A percentile compares a stretch with the other conserved stretches of the same genome.
These are phyloP conservation scores for Vigna radiata DNA, from an alignment of 306 rosid species.

Conservation along the genomic window DNA sequence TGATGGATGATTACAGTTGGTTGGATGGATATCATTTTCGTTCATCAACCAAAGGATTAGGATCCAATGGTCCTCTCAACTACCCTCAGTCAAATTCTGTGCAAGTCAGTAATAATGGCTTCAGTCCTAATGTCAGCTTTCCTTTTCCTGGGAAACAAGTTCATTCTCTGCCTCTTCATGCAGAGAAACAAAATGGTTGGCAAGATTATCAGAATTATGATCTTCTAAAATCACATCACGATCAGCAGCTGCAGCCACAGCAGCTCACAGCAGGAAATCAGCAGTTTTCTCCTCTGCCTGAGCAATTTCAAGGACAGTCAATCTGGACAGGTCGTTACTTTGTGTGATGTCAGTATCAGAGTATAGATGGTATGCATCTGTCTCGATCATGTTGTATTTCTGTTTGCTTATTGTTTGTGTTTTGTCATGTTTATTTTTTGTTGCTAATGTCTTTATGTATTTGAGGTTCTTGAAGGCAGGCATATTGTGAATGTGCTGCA, in stretches of 20 bases:
- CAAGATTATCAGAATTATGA: conserved; percentile 66
- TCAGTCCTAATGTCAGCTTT: conserved; percentile 62
- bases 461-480: conserved; percentile 74
- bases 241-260: conserved; percentile 72
- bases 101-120: conserved; percentile 56
- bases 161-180: conserved; percentile 59
- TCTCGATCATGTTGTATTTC: conserved; percentile 6
- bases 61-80: conserved; percentile 44
- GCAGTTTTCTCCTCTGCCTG: conserved; percentile 65
- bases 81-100: conserved; percentile 57
- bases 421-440: conserved; percentile 7
- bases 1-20: conserved; percentile 93
- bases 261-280: conserved; percentile 69
- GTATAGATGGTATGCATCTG: conserved; percentile 64
- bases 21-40: conserved; percentile 91
- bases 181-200: conserved; percentile 71
- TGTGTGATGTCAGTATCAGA: conserved; percentile 81
- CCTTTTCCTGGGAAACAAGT: conserved; percentile 92
- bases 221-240: conserved; percentile 60
- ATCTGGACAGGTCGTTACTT: conserved; percentile 81
- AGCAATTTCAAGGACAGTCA: conserved; percentile 87
- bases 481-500: conserved; percentile 66
- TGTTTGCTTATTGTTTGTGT: not conserved
- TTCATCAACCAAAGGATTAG: conserved; percentile 57
- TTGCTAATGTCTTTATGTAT: conserved; percentile 36